phyloP scores from a whole-genome alignment of 345 rosid genomes.

The Salix dunnii region DNA sequence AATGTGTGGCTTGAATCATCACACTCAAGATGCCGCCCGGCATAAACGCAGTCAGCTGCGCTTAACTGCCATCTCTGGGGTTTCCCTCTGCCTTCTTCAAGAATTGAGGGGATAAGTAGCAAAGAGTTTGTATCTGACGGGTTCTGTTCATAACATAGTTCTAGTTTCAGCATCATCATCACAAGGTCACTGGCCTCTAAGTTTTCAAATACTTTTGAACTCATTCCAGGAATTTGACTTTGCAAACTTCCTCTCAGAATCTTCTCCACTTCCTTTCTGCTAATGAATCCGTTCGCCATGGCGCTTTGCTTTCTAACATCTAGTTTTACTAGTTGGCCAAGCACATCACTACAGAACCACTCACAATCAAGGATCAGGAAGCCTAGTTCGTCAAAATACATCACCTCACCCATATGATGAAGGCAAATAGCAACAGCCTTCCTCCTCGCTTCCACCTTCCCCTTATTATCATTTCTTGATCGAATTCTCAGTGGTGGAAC shows the following conservation, averaged over 20 bases:
- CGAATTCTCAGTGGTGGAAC: conserved; percentile 72
- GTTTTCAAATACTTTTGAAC: conserved; percentile 76
- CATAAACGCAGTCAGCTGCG: conserved; percentile 50
- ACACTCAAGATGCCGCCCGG: conserved; percentile 88
- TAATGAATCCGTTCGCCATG: conserved; percentile 56
- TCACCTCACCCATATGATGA: conserved; percentile 82
- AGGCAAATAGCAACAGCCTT: conserved; percentile 80
- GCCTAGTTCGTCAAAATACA: conserved; percentile 72
- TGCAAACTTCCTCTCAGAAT: conserved; percentile 67
- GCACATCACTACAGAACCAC: conserved; percentile 86
- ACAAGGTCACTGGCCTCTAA: conserved; percentile 64
- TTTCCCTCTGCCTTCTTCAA: conserved; percentile 92
- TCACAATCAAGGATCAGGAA: conserved; percentile 73
- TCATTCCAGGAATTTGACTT: conserved; percentile 83
- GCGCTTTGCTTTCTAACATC: conserved; percentile 60
- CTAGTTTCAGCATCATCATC: conserved; percentile 82
- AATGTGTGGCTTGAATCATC: conserved; percentile 89
- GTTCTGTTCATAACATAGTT: conserved; percentile 77
- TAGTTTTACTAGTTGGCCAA: conserved; percentile 67
- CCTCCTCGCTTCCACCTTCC: conserved; percentile 66
- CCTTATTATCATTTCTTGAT: conserved; percentile 63
- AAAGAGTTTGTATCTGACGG: conserved; percentile 65
- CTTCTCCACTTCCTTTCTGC: conserved; percentile 73
- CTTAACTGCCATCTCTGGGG: conserved; percentile 74
- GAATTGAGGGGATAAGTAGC: conserved; percentile 75